Evolutionary conservation across 2,329 filamentous ascomycete genomes (phyloP).

Genomic region (Dactylellina leptospora): DNA sequence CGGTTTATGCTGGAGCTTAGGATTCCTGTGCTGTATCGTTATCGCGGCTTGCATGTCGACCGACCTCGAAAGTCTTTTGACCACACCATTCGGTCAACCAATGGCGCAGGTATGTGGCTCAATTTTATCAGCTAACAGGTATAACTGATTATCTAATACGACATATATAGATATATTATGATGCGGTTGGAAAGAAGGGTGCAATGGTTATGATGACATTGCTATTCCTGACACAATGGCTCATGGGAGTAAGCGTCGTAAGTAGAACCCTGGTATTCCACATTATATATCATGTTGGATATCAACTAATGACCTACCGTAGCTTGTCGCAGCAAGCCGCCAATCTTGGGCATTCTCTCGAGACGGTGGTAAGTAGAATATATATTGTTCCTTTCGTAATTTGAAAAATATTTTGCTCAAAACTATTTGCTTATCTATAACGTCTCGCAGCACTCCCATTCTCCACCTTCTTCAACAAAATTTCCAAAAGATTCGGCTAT

Average conservation of each 20-base stretch:
- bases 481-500: constrained; percentile 67
- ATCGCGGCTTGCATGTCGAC: constrained; percentile 68
- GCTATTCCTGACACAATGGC: constrained; percentile 70
- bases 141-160: neutral
- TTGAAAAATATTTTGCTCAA: too few species aligned
- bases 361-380: constrained; percentile 62
- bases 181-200: constrained; percentile 69
- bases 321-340: constrained; percentile 67
- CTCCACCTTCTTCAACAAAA: constrained; percentile 67
- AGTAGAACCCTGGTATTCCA: neutral
- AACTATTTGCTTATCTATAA: neutral
- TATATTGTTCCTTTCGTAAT: too few species aligned
- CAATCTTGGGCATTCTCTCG: constrained; percentile 72
- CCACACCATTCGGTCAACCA: constrained; percentile 67
- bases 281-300: neutral
- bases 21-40: constrained; percentile 68
- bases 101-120: constrained; percentile 63
- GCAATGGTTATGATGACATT: constrained; percentile 69
- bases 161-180: constrained; percentile 67
- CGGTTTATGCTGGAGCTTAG: constrained; percentile 67
- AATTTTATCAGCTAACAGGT: neutral
- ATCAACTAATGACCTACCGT: constrained; percentile 18
- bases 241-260: constrained; percentile 69
- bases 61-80: constrained; percentile 65
- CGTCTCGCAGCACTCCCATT: constrained; percentile 70